phyloP scores from a whole-genome alignment of 805 yeast species.

The Cyberlindnera euphorbiiphila region DNA sequence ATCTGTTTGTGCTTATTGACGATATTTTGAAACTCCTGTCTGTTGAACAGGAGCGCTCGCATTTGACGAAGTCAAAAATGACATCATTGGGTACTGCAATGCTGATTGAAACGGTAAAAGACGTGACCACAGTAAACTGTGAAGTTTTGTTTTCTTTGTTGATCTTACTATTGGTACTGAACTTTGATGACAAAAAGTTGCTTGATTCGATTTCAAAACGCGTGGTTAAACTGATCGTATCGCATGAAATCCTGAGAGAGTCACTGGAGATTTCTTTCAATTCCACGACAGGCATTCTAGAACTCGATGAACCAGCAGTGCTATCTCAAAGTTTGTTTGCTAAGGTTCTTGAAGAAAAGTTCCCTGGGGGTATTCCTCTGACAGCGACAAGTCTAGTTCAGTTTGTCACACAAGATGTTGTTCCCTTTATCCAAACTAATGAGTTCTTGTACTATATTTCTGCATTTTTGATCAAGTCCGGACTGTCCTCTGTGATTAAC shows the following conservation, averaged over 20 bases:
- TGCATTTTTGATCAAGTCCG: conserved; percentile 13
- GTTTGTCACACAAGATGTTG: conserved; percentile 13
- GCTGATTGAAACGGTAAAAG: conserved; percentile 28
- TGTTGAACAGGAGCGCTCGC: conserved; percentile 1
- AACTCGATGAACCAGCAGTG: conserved; percentile 21
- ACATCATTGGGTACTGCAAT: conserved; percentile 24
- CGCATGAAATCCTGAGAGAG: conserved; percentile 18
- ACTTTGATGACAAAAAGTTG: conserved; percentile 31
- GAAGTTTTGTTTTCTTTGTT: conserved; percentile 32
- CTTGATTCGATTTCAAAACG: conserved; percentile 17
- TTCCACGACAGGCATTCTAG: conserved; percentile 10
- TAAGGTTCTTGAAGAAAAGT: conserved; percentile 9
- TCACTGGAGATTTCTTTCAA: conserved; percentile 19
- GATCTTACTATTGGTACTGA: conserved; percentile 34
- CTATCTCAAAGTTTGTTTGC: conserved; percentile 14
- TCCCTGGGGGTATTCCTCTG: conserved; percentile 17
- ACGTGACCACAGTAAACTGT: conserved; percentile 28
- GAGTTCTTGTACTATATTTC: conserved; percentile 16
- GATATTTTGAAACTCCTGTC: conserved; percentile 32
- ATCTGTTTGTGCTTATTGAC: conserved; percentile 35
- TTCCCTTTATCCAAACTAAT: conserved; percentile 20
- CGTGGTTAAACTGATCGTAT: conserved; percentile 18
- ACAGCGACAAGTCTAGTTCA: conserved; percentile 10
- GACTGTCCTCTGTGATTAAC: conserved; percentile 14
- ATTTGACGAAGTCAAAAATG: conserved; percentile 15